Base-by-base conservation (phyloP, 441 rosid genomes). In the Cnidoscolus chayamansa region DNA sequence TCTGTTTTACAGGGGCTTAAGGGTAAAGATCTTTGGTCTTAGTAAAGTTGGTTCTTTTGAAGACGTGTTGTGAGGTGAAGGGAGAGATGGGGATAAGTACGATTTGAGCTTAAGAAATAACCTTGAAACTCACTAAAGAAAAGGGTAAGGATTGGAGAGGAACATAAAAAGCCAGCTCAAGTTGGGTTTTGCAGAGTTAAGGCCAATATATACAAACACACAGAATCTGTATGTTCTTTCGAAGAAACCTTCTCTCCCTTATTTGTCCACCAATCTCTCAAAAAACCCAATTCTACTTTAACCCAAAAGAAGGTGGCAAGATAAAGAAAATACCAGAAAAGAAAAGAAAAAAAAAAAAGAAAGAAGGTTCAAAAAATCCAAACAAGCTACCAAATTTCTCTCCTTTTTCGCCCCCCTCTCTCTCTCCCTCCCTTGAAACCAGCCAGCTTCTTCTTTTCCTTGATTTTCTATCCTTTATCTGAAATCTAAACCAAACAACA, bases 11-110 rank as follows among this genome's bases (percentile, higher is more conserved):
- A 57, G 9, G 15, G 54, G 79, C 74, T 82, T 72, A 25, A 63
- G 63, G 77, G 64, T 74, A 54, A 72, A 76, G 82, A 65, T 70
- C 71, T 65, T 74, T 59, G 20, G 32, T 72, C 79, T 71, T 56
- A 53, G 79, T 64, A 80, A 82, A 79, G 80, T 70, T 81, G 74
- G 82, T 77, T 80, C 71, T 75, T 71, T 71, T 32, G 40, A 12
- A 68, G 49, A 40, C 58, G 71, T 53, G 71, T 61, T 32, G 56
- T 12, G 45, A 40, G 45, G 64, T 54, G 72, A 35, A 61, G 68
- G 68, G 68, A 72, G 65, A 59, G 54, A 64, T 51, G 61, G 37
- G 48, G 51, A 10, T 50, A 15, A 69, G 51, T 54, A 37, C 50
- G 70, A 57, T 64, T 68, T 54, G 50, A 77, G 64, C 75, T 60